These are phyloP conservation scores for Clarireedia monteithiana DNA, from an alignment of 2,329 filamentous ascomycete genomes.

Conservation along the genomic window DNA sequence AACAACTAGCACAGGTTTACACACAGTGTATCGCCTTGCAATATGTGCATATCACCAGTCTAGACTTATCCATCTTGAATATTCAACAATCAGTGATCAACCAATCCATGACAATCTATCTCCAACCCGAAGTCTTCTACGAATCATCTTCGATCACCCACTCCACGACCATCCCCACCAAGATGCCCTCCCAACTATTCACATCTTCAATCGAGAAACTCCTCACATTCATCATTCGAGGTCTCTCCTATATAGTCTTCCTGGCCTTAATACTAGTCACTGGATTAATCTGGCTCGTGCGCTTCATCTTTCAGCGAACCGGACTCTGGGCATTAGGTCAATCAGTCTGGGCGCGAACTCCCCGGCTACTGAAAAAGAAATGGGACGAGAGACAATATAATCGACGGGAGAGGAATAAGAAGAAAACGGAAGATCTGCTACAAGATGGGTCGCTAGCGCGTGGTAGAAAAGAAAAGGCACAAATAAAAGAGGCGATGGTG, in stretches of 20 bases:
- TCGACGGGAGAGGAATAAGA: background rate
- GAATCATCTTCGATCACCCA: background rate
- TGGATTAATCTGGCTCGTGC: background rate
- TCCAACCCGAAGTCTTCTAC: background rate
- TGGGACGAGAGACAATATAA: background rate
- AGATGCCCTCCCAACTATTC: background rate
- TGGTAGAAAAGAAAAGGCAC: background rate
- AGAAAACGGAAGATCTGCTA: background rate
- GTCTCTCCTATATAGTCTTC: background rate
- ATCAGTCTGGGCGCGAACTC: background rate
- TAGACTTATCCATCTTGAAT: too few species aligned
- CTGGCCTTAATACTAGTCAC: background rate
- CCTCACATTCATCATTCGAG: background rate
- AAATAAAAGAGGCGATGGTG: slow-evolving; percentile 2
- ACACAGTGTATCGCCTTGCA: too few species aligned
- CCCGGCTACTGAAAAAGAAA: background rate
- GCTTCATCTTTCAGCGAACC: background rate
- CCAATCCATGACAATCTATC: background rate
- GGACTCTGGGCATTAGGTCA: background rate
- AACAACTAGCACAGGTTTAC: too few species aligned
- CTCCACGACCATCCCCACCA: background rate
- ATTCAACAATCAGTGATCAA: too few species aligned
- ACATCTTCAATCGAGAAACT: background rate
- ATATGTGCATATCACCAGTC: too few species aligned
- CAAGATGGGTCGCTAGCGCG: background rate